These are phyloP conservation scores for Metroxylon sagu DNA, from an alignment of 176 grass and related monocot species.

Conservation along the genomic window DNA sequence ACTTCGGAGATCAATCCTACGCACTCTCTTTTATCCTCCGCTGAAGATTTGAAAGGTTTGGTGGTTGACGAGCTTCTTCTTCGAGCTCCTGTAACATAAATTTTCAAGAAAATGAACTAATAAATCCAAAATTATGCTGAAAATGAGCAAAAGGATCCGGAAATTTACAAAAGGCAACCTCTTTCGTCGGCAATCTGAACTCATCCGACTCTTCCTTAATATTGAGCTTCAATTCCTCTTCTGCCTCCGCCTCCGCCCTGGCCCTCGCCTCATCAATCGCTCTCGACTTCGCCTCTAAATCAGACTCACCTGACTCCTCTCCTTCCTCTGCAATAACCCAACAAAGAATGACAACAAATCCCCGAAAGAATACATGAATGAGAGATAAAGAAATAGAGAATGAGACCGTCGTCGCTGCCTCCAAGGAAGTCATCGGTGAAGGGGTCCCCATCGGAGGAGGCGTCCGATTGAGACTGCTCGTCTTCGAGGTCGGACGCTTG, in stretches of 20 bases:
- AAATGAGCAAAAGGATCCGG: not conserved
- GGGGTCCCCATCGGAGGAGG: constrained; percentile 50
- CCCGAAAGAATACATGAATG: not conserved
- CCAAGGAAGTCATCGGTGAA: constrained; percentile 72
- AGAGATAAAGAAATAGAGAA: not conserved
- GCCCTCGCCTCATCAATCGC: constrained; percentile 54
- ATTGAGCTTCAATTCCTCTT: constrained; percentile 63
- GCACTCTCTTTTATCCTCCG: constrained; percentile 88
- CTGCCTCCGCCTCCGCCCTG: constrained; percentile 49
- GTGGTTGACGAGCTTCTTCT: constrained; percentile 63
- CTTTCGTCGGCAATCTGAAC: constrained; percentile 70
- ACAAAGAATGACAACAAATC: not conserved
- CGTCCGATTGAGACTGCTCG: constrained; percentile 30
- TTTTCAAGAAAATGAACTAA: constrained; percentile 1
- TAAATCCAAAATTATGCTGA: not conserved
- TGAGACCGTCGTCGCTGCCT: constrained; percentile 44
- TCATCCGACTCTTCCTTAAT: constrained; percentile 80
- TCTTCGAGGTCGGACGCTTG: constrained; percentile 26
- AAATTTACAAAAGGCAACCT: constrained; percentile 37
- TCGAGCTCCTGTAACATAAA: constrained; percentile 48
- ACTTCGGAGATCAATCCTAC: constrained; percentile 3
- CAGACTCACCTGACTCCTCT: constrained; percentile 48
- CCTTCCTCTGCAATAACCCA: constrained; percentile 29
- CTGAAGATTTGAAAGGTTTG: constrained; percentile 77
- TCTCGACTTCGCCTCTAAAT: constrained; percentile 58